Percentiles rank a stretch among this genome's conserved stretches.
Evolutionary conservation across 148 eudicot species (phyloP).

Genomic region (Fagopyrum esculentum): DNA sequence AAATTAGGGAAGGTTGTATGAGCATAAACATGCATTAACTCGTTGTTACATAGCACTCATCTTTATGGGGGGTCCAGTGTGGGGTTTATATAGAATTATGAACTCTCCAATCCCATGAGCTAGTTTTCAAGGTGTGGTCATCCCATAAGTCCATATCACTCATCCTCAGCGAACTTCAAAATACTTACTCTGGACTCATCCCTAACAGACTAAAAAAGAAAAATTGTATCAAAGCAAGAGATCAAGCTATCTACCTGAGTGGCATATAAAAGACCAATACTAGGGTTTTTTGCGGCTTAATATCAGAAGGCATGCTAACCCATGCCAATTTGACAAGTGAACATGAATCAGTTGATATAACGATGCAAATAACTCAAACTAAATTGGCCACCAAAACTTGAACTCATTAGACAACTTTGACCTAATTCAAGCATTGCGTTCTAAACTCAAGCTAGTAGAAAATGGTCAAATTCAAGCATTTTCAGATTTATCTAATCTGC

Average conservation of each 20-base stretch:
- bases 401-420: neutral
- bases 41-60: too few species aligned
- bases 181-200: neutral
- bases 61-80: too few species aligned
- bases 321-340: neutral
- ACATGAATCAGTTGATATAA: neutral
- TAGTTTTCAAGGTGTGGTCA: too few species aligned
- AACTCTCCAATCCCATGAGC: too few species aligned
- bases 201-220: neutral
- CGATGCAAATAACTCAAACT: neutral
- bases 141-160: neutral
- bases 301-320: neutral
- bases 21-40: neutral
- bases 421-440: neutral
- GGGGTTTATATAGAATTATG: too few species aligned
- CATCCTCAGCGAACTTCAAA: neutral
- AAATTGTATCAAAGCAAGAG: neutral
- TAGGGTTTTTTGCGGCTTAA: neutral
- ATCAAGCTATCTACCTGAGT: neutral
- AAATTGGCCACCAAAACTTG: neutral
- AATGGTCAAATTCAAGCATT: neutral
- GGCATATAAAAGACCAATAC: neutral
- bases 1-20: neutral
- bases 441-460: neutral
- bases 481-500: neutral